Evolutionary conservation across 2,329 filamentous ascomycete species (phyloP).

Genomic region (Colletotrichum brevisporum): DNA sequence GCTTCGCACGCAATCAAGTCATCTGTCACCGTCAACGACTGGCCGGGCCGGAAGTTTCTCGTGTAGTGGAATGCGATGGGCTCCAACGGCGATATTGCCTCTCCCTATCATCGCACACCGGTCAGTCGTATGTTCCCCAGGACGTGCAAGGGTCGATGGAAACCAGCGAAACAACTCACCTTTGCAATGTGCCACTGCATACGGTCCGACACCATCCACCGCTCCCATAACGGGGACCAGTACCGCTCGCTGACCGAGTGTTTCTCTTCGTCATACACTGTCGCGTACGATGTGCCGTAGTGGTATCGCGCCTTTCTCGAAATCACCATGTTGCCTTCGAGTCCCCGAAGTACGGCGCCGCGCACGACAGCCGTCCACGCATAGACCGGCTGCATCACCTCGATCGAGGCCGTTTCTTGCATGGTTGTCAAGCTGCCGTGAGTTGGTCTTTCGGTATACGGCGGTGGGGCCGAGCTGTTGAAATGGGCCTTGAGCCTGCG

Average conservation of each 20-base stretch:
- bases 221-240: constrained; percentile 84
- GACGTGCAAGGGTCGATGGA: not conserved
- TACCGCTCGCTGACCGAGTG: constrained; percentile 82
- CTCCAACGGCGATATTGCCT: constrained; percentile 79
- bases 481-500: constrained; percentile 79
- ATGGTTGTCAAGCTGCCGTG: constrained; percentile 67
- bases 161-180: constrained; percentile 57
- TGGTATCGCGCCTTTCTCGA: constrained; percentile 81
- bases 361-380: constrained; percentile 87
- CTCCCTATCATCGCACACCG: constrained; percentile 64
- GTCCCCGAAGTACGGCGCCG: constrained; percentile 80
- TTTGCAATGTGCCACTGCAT: constrained; percentile 92
- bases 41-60: constrained; percentile 84
- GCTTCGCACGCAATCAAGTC: constrained; percentile 83
- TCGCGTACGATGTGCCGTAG: constrained; percentile 86
- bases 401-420: constrained; percentile 71
- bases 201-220: constrained; percentile 86
- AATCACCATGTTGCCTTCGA: constrained; percentile 86
- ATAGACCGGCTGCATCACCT: constrained; percentile 86
- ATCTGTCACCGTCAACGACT: constrained; percentile 83
- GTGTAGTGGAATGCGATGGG: constrained; percentile 90
- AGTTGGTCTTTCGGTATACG: constrained; percentile 79
- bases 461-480: constrained; percentile 68
- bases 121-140: constrained; percentile 19
- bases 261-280: constrained; percentile 82